These are phyloP conservation scores for Didymella segeticola DNA, from an alignment of 2,329 filamentous ascomycete genomes.

Conservation along the genomic window DNA sequence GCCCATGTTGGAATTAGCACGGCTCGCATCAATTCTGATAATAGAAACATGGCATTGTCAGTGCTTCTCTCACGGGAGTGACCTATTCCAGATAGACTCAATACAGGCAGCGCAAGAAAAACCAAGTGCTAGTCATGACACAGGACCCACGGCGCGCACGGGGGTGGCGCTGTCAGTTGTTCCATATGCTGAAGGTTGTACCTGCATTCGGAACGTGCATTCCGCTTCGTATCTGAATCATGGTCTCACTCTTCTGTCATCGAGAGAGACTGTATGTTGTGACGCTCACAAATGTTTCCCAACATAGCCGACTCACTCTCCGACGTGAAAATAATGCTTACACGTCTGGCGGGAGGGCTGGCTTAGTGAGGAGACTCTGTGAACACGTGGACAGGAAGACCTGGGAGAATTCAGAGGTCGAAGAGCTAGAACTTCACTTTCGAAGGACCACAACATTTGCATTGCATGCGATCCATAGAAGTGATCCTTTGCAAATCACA, in stretches of 20 bases:
- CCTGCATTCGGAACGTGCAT: conserved; percentile 5
- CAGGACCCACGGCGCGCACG: conserved; percentile 8
- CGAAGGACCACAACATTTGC: neutral
- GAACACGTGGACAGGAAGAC: neutral
- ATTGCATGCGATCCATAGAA: neutral
- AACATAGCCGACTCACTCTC: no score
- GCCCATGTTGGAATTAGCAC: neutral
- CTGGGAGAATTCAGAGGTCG: neutral
- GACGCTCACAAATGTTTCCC: no score
- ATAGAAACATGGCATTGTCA: neutral
- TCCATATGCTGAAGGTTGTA: conserved; percentile 1
- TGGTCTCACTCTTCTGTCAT: conserved; percentile 8
- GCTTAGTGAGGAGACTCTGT: neutral
- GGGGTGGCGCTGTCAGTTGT: conserved; percentile 15
- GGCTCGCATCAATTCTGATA: neutral
- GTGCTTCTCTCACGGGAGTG: neutral
- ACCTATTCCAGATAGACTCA: neutral
- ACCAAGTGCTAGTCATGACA: neutral
- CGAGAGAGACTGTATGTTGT: neutral
- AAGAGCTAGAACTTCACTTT: neutral
- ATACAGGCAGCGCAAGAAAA: neutral
- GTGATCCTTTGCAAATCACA: neutral
- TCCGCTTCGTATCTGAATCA: conserved; percentile 8
- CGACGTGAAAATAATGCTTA: neutral
- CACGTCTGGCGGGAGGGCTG: neutral